Percentiles rank a stretch among this genome's conserved stretches.
phyloP scores from a whole-genome alignment of 768 basidiomycete species.

The Tulasnella sp. region DNA sequence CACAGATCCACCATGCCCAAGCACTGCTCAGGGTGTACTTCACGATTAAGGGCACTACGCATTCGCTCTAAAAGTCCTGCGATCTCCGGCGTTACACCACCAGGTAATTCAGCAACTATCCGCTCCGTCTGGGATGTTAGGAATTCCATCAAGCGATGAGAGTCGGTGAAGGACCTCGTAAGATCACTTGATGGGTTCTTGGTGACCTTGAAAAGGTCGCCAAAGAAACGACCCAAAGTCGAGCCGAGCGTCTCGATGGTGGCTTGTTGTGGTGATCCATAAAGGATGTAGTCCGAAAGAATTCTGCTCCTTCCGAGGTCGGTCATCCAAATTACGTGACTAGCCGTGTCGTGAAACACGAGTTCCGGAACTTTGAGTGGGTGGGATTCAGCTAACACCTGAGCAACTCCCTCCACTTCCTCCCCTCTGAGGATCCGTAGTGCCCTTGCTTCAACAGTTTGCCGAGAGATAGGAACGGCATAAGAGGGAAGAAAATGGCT shows the following conservation, averaged over 20 bases:
- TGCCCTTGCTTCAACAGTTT: background rate
- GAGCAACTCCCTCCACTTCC: background rate
- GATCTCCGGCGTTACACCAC: too few relatives aligned
- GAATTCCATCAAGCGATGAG: too few relatives aligned
- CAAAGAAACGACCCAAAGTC: background rate
- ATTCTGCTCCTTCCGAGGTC: background rate
- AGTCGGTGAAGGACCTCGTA: background rate
- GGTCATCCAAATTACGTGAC: conserved; percentile 10
- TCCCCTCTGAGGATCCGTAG: background rate
- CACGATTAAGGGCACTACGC: too few relatives aligned
- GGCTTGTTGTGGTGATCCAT: background rate
- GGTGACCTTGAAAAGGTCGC: background rate
- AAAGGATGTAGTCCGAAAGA: conserved; percentile 8
- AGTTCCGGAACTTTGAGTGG: conserved; percentile 5
- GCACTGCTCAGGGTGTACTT: too few relatives aligned
- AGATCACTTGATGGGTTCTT: background rate
- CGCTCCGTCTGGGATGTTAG: too few relatives aligned
- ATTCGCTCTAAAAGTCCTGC: too few relatives aligned
- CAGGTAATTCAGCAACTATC: too few relatives aligned
- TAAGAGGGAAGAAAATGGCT: background rate
- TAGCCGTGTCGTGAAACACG: background rate
- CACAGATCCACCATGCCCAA: too few relatives aligned
- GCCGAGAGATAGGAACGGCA: conserved; percentile 3
- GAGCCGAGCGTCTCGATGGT: background rate
- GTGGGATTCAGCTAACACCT: background rate